phyloP scores from a whole-genome alignment of 2,329 filamentous ascomycete species.

The Trichoderma asperellum region DNA sequence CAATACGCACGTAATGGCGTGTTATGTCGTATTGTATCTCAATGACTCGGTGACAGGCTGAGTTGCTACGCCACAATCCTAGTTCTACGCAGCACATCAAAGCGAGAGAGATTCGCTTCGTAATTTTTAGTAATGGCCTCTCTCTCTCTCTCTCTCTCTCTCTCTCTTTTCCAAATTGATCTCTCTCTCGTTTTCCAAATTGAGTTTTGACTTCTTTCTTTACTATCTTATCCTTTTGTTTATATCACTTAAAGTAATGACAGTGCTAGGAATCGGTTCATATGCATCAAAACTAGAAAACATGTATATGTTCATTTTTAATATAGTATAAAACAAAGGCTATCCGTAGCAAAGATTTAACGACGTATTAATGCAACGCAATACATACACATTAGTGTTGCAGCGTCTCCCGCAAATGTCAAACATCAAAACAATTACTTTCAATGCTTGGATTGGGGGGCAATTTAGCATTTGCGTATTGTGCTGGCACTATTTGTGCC shows the following conservation, averaged over 20 bases:
- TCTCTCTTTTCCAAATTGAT: not conserved
- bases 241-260: not conserved
- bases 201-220: not conserved
- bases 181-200: too few relatives aligned
- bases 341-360: not conserved
- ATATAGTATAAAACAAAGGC: not conserved
- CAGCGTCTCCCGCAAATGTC: not conserved
- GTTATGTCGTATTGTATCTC: too few relatives aligned
- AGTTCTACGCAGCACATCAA: too few relatives aligned
- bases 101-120: too few relatives aligned
- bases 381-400: constrained; percentile 6
- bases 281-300: not conserved
- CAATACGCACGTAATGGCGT: not conserved
- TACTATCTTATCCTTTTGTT: not conserved
- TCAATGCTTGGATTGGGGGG: not conserved
- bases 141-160: not conserved
- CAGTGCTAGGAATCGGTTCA: not conserved
- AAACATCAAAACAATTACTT: not conserved
- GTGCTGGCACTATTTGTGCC: constrained; percentile 30
- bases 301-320: not conserved
- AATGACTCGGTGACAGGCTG: not conserved
- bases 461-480: constrained; percentile 21
- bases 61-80: too few relatives aligned
- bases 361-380: not conserved
- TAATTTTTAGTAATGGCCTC: too few relatives aligned